Percentiles rank a stretch among this genome's conserved stretches.
phyloP scores from a whole-genome alignment of 305 asterid species.

The Ilex paraguariensis region DNA sequence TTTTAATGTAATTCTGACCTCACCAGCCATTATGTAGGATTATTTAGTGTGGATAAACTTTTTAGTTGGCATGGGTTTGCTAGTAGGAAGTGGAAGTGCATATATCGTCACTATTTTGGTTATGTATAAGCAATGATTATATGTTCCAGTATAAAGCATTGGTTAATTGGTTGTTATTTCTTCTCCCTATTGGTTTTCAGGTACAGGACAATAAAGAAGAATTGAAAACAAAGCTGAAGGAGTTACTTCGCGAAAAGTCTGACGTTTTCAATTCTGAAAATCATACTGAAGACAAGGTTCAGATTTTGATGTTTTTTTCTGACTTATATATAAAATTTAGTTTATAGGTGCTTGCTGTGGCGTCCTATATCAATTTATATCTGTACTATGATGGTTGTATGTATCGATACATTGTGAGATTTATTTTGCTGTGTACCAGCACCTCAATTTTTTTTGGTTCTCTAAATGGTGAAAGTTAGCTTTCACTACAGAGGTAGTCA shows the following conservation, averaged over 20 bases:
- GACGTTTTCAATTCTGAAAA: slow-evolving; percentile 70
- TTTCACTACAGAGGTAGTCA: too few relatives aligned
- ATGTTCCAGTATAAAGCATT: neutral
- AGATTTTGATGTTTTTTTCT: neutral
- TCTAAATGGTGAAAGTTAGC: too few relatives aligned
- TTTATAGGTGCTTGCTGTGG: too few relatives aligned
- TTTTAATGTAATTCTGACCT: neutral
- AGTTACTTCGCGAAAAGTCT: slow-evolving; percentile 68
- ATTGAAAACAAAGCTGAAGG: slow-evolving; percentile 73
- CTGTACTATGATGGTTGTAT: too few relatives aligned
- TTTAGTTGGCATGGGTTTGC: slow-evolving; percentile 10
- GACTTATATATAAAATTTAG: too few relatives aligned
- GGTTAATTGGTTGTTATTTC: slow-evolving; percentile 1
- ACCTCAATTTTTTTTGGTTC: too few relatives aligned
- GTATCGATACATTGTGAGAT: too few relatives aligned
- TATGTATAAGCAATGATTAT: neutral
- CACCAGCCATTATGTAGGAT: neutral
- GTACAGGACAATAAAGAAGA: slow-evolving; percentile 74
- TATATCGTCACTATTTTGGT: slow-evolving; percentile 1
- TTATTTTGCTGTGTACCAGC: too few relatives aligned
- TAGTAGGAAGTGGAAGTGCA: slow-evolving; percentile 15
- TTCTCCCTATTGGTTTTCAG: slow-evolving; percentile 30
- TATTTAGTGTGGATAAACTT: neutral
- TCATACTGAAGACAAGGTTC: slow-evolving; percentile 87
- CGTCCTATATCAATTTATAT: too few relatives aligned